A percentile compares a stretch with the other conserved stretches of the same genome.
Conservation (phyloP, 306 rosid genomes). For the Cicer bijugum region DNA sequence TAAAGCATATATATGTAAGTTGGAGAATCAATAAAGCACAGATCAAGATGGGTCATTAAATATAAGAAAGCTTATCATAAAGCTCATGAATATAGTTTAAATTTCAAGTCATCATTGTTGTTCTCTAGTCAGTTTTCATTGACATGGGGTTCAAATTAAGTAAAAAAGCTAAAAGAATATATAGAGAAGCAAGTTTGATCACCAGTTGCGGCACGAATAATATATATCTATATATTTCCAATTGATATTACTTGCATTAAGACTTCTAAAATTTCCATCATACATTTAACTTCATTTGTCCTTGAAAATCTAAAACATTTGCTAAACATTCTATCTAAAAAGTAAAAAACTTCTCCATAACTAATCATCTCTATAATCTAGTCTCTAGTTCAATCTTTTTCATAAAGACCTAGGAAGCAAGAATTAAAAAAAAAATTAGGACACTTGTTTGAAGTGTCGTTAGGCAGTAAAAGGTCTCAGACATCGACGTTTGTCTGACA, state of each 20-base stretch:
- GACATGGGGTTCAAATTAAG: background rate
- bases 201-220: slow-evolving; percentile 21
- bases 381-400: slow-evolving; percentile 10
- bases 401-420: slow-evolving; percentile 19
- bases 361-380: background rate
- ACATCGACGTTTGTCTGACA: too few species aligned
- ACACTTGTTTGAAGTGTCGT: too few species aligned
- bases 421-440: background rate
- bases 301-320: background rate
- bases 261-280: slow-evolving; percentile 14
- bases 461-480: too few species aligned
- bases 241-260: slow-evolving; percentile 17
- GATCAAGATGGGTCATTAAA: slow-evolving; percentile 19
- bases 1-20: slow-evolving; percentile 13
- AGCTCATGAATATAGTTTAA: background rate
- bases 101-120: background rate
- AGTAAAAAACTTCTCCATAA: slow-evolving; percentile 4
- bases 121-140: background rate
- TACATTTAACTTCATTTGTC: background rate
- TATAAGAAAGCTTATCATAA: slow-evolving; percentile 20
- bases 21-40: slow-evolving; percentile 16
- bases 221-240: background rate
- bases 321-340: background rate
- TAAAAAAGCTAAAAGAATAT: background rate
- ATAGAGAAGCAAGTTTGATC: slow-evolving; percentile 7